Percentiles rank a stretch among this genome's conserved stretches.
phyloP scores from a whole-genome alignment of 257 asterid genomes.

The Solanum sitiens region DNA sequence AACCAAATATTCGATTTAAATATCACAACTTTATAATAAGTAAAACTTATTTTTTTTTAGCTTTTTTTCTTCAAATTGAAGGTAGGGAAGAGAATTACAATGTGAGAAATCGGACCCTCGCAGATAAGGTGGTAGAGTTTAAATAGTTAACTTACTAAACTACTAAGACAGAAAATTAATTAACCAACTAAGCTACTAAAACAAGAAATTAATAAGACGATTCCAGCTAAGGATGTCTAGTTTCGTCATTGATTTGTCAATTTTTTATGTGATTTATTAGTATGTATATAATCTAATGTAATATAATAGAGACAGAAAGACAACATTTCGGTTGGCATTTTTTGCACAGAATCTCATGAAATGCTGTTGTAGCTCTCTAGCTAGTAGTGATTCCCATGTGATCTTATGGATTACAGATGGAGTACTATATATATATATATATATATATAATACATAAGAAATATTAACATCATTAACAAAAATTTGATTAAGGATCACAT shows the following conservation, averaged over 20 bases:
- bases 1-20: background rate
- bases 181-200: no score
- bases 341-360: conserved; percentile 24
- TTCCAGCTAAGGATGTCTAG: background rate
- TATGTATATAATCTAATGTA: no score
- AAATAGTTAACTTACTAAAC: no score
- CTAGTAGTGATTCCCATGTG: conserved; percentile 25
- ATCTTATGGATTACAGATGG: conserved; percentile 6
- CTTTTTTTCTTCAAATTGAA: no score
- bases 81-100: no score
- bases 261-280: background rate
- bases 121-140: rapidly evolving
- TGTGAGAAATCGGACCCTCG: no score
- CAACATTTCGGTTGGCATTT: conserved; percentile 2
- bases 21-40: background rate
- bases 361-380: conserved; percentile 5
- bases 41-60: no score
- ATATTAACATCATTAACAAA: background rate
- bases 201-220: background rate
- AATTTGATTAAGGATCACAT: background rate
- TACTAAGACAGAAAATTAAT: no score
- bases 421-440: background rate
- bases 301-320: background rate
- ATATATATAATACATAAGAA: background rate
- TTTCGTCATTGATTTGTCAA: background rate